Evolutionary conservation across 306 rosid species (phyloP), one percentile per base, ranked within the genome.

Genomic region (Quercus aquifolioides): DNA sequence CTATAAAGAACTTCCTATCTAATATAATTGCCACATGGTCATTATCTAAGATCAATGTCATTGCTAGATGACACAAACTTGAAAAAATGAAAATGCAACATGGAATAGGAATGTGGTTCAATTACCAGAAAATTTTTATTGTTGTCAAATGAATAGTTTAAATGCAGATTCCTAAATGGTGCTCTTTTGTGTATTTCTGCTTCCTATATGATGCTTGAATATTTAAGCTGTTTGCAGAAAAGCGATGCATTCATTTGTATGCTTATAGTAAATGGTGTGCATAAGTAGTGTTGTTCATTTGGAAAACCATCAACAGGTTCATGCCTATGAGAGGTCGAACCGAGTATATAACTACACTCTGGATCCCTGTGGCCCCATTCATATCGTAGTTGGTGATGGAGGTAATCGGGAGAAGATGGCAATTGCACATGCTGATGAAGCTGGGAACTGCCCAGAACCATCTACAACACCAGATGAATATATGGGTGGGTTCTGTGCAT

Each of bases 361-460:
- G 81, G 97, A 94, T 89, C 95, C 92, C 0, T 94, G 99, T 62
- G 99, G 94, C 70, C 91, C 97, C 1, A 87, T 94, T 58, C 25
- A 92, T 72, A 89, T 94, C 67, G 84, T 89, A 1, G 85, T 94
- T 56, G 97, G 99, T 13, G 94, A 94, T 74, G 99, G 99, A 13
- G 99, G 99, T 59, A 92, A 91, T 79, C 77, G 87, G 75, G 99
- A 92, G 86, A 85, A 91, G 88, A 91, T 94, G 95, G 94, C 93
- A 5, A 85, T 84, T 71, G 21, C 74, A 19, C 95, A 94, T 28
- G 91, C 97, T 3, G 99, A 94, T 80, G 97, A 92, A 65, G 92
- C 97, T 4, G 97, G 95, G 56, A 85, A 92, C 80, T 94, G 99
- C 77, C 99, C 99, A 1, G 90, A 88, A 64, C 95, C 95, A 55